These are phyloP conservation scores for Paraphoma sp. DNA, from an alignment of 2,329 filamentous ascomycete genomes.

Conservation along the genomic window DNA sequence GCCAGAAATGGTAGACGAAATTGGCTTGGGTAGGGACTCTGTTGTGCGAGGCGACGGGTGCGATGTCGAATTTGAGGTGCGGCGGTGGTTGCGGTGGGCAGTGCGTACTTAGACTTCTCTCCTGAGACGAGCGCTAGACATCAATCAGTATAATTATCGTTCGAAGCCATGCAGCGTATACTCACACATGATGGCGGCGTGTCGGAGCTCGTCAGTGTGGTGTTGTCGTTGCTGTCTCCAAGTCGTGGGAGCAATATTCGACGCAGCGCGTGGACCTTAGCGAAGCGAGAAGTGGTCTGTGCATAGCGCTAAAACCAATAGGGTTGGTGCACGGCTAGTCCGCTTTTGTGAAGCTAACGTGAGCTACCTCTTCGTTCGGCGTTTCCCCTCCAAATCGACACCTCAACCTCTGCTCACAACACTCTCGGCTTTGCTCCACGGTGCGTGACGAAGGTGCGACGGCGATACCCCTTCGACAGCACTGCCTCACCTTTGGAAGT, in stretches of 20 bases:
- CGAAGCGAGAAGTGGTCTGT: background rate
- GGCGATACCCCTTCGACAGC: background rate
- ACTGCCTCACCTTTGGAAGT: background rate
- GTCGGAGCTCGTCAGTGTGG: conserved; percentile 44
- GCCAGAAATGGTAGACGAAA: conserved; percentile 3
- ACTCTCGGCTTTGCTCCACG: background rate
- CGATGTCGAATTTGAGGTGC: background rate
- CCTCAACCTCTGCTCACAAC: background rate
- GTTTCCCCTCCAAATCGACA: background rate
- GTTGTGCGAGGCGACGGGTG: background rate
- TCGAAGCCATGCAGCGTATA: conserved; percentile 15
- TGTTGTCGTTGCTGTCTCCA: conserved; percentile 36
- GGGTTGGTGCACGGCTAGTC: background rate
- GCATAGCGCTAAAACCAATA: background rate
- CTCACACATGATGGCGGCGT: conserved; percentile 50
- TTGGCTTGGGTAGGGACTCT: background rate
- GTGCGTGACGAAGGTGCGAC: background rate
- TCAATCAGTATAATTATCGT: conserved; percentile 27
- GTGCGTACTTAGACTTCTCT: conserved; percentile 71
- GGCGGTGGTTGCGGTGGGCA: conserved; percentile 68
- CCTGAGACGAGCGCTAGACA: conserved; percentile 73
- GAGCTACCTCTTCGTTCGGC: background rate
- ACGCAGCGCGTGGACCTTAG: background rate
- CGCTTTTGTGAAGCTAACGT: background rate
- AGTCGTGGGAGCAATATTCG: background rate